Base-by-base conservation (phyloP, 352 stramenopile species). In the Pythium sp. region DNA sequence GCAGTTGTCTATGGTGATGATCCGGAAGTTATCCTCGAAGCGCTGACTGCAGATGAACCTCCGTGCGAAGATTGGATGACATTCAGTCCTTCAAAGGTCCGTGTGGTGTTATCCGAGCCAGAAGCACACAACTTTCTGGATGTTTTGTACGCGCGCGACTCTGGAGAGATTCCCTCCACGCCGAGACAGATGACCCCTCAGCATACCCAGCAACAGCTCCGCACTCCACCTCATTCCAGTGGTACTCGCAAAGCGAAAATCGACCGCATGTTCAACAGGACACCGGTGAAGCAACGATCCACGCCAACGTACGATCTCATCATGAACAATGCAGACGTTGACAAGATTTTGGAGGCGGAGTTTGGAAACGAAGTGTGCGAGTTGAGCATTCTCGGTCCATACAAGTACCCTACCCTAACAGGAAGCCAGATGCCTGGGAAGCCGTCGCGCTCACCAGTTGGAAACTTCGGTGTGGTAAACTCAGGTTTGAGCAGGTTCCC, bases 51-150 rank as follows among this genome's bases (percentile, higher is more conserved):
- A 24, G 70, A 79, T 24, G 73, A 83, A 11, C 68, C 70, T 22
- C 66, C 76, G 18, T 68, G 64, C 30, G 77, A 85, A 38, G 77
- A 85, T 9, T 87, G 79, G 79, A 72, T 87, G 63, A 64, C 73
- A 28, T 72, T 73, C 32, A 70, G 77, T 22, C 62, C 72, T 11
- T 58, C 62, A 1, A 65, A 67, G 41, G 36, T 62, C 2, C 65
- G 54, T 8, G 28, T 59, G 36, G 18, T 18, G 49, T 51, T 47
- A 8, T 54, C 56, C 32, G 28, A 58, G 8, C 28, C 58, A 30
- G 53, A 66, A 56, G 55, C 47, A 1, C 62, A 59, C 22, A 43
- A 30, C 11, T 64, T 70, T 3, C 24, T 74, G n/a, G 72, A 74
- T 49, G 66, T 69, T 11, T 54, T 78, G 34, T 76, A 73, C 38